These are phyloP conservation scores for Cryptococcus wingfieldii DNA, from an alignment of 1,284 basidiomycete genomes.

Conservation along the genomic window DNA sequence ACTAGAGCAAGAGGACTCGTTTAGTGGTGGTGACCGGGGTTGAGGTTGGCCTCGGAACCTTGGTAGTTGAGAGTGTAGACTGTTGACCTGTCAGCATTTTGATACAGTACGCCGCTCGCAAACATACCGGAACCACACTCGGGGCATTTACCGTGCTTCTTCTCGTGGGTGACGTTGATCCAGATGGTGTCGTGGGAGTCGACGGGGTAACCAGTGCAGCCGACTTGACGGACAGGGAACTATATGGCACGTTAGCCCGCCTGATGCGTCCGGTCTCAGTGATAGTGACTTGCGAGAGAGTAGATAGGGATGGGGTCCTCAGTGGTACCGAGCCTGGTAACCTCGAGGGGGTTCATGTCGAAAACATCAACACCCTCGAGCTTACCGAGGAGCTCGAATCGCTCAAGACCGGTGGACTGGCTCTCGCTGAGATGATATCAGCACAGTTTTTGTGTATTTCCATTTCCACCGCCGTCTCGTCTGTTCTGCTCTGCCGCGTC, in stretches of 20 bases:
- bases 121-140: slow-evolving; percentile 66
- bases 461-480: neutral
- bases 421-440: slow-evolving; percentile 53
- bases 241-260: slow-evolving; percentile 39
- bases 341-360: slow-evolving; percentile 79
- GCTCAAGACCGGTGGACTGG: slow-evolving; percentile 94
- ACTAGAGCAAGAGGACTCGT: neutral
- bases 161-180: slow-evolving; percentile 66
- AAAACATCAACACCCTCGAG: slow-evolving; percentile 87
- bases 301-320: slow-evolving; percentile 81
- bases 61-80: slow-evolving; percentile 49
- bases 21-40: slow-evolving; percentile 24
- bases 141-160: slow-evolving; percentile 65
- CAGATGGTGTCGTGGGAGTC: slow-evolving; percentile 88
- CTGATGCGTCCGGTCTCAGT: neutral
- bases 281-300: slow-evolving; percentile 66
- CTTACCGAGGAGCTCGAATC: slow-evolving; percentile 85
- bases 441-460: neutral
- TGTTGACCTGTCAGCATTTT: slow-evolving; percentile 14
- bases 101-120: neutral
- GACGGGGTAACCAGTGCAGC: slow-evolving; percentile 85
- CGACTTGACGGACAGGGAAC: slow-evolving; percentile 75
- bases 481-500: neutral
- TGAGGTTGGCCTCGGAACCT: slow-evolving; percentile 43
- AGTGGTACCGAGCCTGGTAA: slow-evolving; percentile 82